Evolutionary conservation across 257 asterid genomes (phyloP).

Genomic region (Jacaranda mimosifolia): DNA sequence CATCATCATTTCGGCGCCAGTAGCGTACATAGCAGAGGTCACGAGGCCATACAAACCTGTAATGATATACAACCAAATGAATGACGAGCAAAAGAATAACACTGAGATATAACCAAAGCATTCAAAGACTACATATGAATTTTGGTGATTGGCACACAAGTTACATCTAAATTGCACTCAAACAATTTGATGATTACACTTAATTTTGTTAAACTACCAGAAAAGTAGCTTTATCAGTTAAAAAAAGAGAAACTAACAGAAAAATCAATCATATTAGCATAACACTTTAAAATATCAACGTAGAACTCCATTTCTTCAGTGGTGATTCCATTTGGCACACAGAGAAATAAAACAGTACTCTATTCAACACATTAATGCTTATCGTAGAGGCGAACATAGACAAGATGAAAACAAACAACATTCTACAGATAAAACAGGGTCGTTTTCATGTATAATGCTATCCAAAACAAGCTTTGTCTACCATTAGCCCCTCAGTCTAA

Average conservation of each 20-base stretch:
- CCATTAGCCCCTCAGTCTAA: slow-evolving; percentile 25
- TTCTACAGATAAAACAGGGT: slow-evolving; percentile 17
- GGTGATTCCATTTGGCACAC: slow-evolving; percentile 29
- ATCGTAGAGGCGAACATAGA: slow-evolving; percentile 10
- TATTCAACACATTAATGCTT: slow-evolving; percentile 36
- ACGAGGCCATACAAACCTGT: slow-evolving; percentile 96
- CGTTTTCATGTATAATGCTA: slow-evolving; percentile 16
- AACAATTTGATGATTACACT: slow-evolving; percentile 12
- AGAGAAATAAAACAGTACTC: slow-evolving; percentile 21
- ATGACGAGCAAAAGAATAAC: slow-evolving; percentile 16
- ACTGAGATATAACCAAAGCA: slow-evolving; percentile 7
- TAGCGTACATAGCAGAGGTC: slow-evolving; percentile 97
- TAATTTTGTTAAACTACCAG: slow-evolving; percentile 23
- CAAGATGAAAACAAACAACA: slow-evolving; percentile 19
- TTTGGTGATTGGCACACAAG: slow-evolving; percentile 16
- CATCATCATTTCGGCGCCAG: slow-evolving; percentile 99
- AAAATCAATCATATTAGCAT: slow-evolving; percentile 23
- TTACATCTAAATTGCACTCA: slow-evolving; percentile 26
- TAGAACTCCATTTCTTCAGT: slow-evolving; percentile 44
- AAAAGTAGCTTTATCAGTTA: slow-evolving; percentile 41
- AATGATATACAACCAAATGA: slow-evolving; percentile 34
- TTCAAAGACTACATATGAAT: slow-evolving; percentile 15
- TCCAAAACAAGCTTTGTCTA: slow-evolving; percentile 26
- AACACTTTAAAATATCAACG: slow-evolving; percentile 24
- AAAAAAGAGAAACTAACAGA: slow-evolving; percentile 24